phyloP scores from a whole-genome alignment of 805 yeast genomes.

The Myxozyma sirexii region DNA sequence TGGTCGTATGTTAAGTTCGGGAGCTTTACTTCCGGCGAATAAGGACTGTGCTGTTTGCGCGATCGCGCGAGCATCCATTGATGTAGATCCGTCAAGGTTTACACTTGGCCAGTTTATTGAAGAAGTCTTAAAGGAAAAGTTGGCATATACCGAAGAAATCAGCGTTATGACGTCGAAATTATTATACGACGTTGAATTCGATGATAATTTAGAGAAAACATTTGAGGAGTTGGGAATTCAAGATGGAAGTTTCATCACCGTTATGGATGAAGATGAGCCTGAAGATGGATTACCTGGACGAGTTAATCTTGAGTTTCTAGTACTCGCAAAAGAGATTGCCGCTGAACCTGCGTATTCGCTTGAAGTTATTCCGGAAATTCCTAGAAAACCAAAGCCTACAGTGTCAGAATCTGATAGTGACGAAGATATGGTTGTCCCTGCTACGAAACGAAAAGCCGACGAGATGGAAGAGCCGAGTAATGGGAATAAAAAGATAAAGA shows the following conservation, averaged over 20 bases:
- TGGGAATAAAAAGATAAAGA: constrained; percentile 15
- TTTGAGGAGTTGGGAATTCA: constrained; percentile 58
- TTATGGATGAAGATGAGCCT: constrained; percentile 83
- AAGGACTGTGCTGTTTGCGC: constrained; percentile 63
- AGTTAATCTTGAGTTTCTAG: constrained; percentile 47
- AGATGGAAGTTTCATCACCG: constrained; percentile 63
- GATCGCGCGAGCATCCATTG: constrained; percentile 41
- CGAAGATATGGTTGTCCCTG: background rate
- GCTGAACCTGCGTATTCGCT: background rate
- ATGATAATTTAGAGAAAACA: constrained; percentile 62
- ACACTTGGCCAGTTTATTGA: constrained; percentile 59
- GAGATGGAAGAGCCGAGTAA: constrained; percentile 2
- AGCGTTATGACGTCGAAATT: constrained; percentile 65
- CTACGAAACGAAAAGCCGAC: constrained; percentile 22
- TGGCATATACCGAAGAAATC: constrained; percentile 58
- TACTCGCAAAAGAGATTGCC: constrained; percentile 30
- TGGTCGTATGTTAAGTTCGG: constrained; percentile 66
- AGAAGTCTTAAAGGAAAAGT: constrained; percentile 48
- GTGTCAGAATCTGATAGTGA: background rate
- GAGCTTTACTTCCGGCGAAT: constrained; percentile 63
- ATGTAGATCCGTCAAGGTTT: constrained; percentile 34
- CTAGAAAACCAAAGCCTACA: constrained; percentile 19
- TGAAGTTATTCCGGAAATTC: constrained; percentile 22
- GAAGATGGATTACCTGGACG: constrained; percentile 48
- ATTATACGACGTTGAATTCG: constrained; percentile 84